Percentiles rank a stretch among this genome's conserved stretches.
Evolutionary conservation across 1,139 yeast genomes (phyloP).

Genomic region (Taphrina flavorubra): DNA sequence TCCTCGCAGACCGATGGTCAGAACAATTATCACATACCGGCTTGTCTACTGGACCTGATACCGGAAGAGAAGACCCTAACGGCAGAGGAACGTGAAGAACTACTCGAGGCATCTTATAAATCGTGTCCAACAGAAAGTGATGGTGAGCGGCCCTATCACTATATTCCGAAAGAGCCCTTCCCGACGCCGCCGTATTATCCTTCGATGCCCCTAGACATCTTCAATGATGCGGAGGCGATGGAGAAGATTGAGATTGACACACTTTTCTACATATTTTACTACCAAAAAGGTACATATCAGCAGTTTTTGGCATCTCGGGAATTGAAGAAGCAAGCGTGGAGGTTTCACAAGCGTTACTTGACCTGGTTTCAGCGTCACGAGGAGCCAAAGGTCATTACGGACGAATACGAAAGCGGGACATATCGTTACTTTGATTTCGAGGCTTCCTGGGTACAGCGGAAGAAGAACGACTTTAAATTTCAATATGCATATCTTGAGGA

Average conservation of each 20-base stretch:
- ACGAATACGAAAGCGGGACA: conserved; percentile 59
- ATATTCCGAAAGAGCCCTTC: conserved; percentile 81
- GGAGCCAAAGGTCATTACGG: conserved; percentile 59
- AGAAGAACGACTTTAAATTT: conserved; percentile 72
- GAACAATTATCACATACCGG: conserved; percentile 36
- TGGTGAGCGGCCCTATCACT: conserved; percentile 82
- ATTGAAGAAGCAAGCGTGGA: conserved; percentile 82
- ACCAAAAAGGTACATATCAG: conserved; percentile 69
- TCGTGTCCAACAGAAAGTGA: conserved; percentile 94
- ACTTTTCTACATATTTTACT: conserved; percentile 88
- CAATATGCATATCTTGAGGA: conserved; percentile 57
- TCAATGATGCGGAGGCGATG: conserved; percentile 58
- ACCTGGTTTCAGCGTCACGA: conserved; percentile 84
- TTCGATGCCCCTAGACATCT: conserved; percentile 68
- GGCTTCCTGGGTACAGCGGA: conserved; percentile 78
- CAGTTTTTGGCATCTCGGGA: conserved; percentile 82
- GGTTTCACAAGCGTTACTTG: conserved; percentile 72
- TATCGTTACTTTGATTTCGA: conserved; percentile 90
- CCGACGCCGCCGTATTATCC: conserved; percentile 94
- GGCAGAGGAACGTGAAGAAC: conserved; percentile 42
- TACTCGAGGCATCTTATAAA: conserved; percentile 75
- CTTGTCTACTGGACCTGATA: conserved; percentile 26
- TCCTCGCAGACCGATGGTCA: not conserved
- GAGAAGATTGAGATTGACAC: conserved; percentile 85
- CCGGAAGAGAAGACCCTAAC: conserved; percentile 31